Evolutionary conservation across 2,329 filamentous ascomycete species (phyloP), one percentile per base, ranked within the genome.

Genomic region (Alternaria incomplexa): DNA sequence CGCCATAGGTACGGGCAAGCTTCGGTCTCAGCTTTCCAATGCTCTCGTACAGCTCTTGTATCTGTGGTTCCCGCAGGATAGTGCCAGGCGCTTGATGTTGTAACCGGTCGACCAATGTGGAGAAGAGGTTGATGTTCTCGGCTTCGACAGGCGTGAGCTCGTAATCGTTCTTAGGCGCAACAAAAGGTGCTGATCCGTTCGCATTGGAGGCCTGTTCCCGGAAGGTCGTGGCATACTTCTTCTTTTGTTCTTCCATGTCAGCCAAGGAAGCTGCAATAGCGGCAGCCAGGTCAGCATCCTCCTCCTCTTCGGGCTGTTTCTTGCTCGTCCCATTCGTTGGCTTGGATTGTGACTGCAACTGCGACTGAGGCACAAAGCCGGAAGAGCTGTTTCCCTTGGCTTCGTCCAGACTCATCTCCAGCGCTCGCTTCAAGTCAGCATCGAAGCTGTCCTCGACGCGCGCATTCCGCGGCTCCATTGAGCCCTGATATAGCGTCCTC

Each of bases 181-280:
- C 83, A 23, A 85, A 77, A 11, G 85, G 80, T 7, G 64, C 55
- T 3, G 83, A 79, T 15, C 83, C 80, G 25, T 84, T 82, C 1
- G 85, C 82, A 40, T 83, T 85, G 0, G 87, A 86, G 1, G 91
- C 87, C 65, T 96, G 93, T 74, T 93, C 89, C 77, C 96, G 96
- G 72, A 98, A 86, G 2, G 89, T 89, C 6, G 91, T 92, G 2
- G 93, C 89, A 78, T 98, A 93, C 70, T 90, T 90, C 81, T 95
- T 91, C 84, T 99, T 98, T 79, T 99, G 95, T 79, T 97, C 92
- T 80, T 99, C 96, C 93, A 98, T 97, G 76, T 99, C 96, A 23
- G 92, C 91, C 62, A 99, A 79, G 6, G 96, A 98, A 17, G 96
- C 94, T 36, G 94, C 95, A 76, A 99, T 98, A 5, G 96, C 96